Evolutionary conservation across 2,329 filamentous ascomycete species (phyloP).

Genomic region (Beauveria sp.): DNA sequence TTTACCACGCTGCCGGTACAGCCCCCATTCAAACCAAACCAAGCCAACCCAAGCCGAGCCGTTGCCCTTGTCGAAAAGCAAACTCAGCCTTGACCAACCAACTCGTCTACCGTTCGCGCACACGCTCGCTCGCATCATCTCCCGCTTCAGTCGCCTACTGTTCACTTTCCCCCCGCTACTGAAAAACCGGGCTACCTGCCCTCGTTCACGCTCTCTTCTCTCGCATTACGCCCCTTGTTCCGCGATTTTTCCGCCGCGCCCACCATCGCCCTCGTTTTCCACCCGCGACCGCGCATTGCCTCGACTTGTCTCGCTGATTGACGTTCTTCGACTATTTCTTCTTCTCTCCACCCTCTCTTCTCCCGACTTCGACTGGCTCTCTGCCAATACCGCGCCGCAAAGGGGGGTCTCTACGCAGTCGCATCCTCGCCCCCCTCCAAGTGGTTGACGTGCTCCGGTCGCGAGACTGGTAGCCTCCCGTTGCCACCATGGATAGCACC

Average conservation of each 20-base stretch:
- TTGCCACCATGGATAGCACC: constrained; percentile 50
- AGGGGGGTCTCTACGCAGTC: constrained; percentile 8
- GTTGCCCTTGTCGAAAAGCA: neutral
- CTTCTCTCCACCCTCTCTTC: neutral
- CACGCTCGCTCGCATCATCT: neutral
- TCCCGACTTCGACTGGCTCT: neutral
- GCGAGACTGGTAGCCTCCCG: constrained; percentile 51
- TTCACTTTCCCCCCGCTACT: neutral
- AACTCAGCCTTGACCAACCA: constrained; percentile 3
- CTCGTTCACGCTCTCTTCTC: neutral
- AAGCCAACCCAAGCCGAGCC: neutral
- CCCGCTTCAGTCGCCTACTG: neutral
- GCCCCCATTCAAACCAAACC: neutral
- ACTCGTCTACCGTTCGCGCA: neutral
- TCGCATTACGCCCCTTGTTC: constrained; percentile 2
- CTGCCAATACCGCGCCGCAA: neutral
- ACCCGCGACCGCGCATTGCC: constrained; percentile 1
- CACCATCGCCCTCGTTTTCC: neutral
- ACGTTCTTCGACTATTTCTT: neutral
- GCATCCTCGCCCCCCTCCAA: constrained; percentile 12
- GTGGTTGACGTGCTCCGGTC: constrained; percentile 53
- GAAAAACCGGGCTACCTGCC: neutral
- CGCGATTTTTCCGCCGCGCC: constrained; percentile 6
- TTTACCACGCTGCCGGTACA: neutral
- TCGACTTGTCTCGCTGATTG: neutral